A percentile compares a stretch with the other conserved stretches of the same genome.
These are phyloP conservation scores for Vitellaria paradoxa DNA, from an alignment of 179 eudicot species.

Conservation along the genomic window DNA sequence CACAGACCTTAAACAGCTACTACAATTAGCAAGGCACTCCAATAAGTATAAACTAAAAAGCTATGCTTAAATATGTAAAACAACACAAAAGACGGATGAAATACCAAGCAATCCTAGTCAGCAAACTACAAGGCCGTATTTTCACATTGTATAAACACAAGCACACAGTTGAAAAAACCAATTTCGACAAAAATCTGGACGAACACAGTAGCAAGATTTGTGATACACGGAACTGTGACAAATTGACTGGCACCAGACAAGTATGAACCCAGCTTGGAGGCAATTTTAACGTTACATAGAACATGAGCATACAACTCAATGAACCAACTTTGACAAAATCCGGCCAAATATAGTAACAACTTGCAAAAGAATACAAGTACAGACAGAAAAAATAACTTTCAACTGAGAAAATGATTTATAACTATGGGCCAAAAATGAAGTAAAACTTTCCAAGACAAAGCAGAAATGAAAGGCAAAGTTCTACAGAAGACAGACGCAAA, in stretches of 20 bases:
- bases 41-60: not conserved
- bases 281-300: too few species aligned
- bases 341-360: not conserved
- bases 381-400: not conserved
- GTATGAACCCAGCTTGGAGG: too few species aligned
- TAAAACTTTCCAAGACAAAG: not conserved
- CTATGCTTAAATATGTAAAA: not conserved
- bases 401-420: not conserved
- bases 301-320: not conserved
- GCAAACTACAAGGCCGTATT: too few species aligned
- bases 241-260: too few species aligned
- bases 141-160: too few species aligned
- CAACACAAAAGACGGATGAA: not conserved
- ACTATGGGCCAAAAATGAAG: not conserved
- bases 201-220: too few species aligned
- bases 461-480: not conserved
- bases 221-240: too few species aligned
- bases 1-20: conserved; percentile 5
- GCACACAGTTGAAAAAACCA: too few species aligned
- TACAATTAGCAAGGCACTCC: not conserved
- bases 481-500: not conserved
- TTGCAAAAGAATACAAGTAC: not conserved
- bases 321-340: not conserved
- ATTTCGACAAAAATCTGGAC: too few species aligned
- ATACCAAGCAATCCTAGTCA: not conserved